Evolutionary conservation across 768 basidiomycete species (phyloP).

Genomic region (Amanita polypyramis): DNA sequence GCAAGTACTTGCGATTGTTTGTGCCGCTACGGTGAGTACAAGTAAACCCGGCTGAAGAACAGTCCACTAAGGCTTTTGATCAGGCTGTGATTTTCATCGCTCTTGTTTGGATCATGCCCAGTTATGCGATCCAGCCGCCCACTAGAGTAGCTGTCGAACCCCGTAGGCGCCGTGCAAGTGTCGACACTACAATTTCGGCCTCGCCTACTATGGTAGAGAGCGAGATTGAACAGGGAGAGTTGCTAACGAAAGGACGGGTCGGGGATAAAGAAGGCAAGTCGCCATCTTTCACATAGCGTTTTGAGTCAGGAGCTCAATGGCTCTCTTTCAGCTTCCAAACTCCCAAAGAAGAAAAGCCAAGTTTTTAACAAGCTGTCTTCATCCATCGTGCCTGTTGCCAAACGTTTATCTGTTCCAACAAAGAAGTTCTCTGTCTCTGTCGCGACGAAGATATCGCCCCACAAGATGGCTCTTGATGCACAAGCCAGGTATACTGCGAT

Average conservation of each 20-base stretch:
- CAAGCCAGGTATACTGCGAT: slow-evolving; percentile 1
- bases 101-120: slow-evolving; percentile 1
- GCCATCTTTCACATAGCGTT: background rate
- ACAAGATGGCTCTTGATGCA: background rate
- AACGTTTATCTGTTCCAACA: background rate
- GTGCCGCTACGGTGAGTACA: background rate
- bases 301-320: no score
- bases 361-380: background rate
- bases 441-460: background rate
- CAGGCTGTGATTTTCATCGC: slow-evolving; percentile 2
- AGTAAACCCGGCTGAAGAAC: background rate
- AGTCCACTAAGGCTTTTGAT: background rate
- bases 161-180: background rate
- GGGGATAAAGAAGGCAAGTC: background rate
- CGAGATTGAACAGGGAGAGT: background rate
- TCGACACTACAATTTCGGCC: background rate
- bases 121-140: slow-evolving; percentile 1
- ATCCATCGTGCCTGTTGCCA: slow-evolving; percentile 4
- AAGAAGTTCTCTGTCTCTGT: background rate
- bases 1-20: background rate
- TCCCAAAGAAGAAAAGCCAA: background rate
- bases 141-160: background rate
- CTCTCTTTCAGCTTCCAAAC: background rate
- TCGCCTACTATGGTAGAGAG: background rate
- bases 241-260: background rate